These are phyloP conservation scores for Cryptosporidium viatorum DNA, from an alignment of 169 alveolate species.

Conservation along the genomic window DNA sequence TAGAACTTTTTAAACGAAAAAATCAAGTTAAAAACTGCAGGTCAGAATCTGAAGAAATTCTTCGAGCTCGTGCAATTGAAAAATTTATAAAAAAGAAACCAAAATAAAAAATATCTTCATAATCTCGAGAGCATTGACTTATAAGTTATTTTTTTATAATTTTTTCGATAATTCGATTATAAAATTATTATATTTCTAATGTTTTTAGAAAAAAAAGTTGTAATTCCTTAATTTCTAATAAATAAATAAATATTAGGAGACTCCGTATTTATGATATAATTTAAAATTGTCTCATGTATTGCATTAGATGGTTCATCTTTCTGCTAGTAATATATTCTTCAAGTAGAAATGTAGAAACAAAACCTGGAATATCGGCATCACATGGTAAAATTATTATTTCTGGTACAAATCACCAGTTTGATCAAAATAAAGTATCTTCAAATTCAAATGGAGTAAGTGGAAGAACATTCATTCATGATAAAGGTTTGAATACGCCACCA, in stretches of 20 bases:
- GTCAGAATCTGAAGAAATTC: constrained; percentile 54
- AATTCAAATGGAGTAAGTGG: constrained; percentile 5
- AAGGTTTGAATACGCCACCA: constrained; percentile 10
- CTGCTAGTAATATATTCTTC: not conserved
- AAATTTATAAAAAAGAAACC: constrained; percentile 37
- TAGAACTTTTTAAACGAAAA: constrained; percentile 31
- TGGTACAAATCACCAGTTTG: not conserved
- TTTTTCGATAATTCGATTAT: constrained; percentile 35
- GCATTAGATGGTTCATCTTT: constrained; percentile 43
- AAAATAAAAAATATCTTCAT: not conserved
- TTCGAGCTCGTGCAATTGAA: constrained; percentile 50
- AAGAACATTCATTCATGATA: constrained; percentile 64
- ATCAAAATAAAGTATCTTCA: constrained; percentile 3
- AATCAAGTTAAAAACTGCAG: constrained; percentile 10
- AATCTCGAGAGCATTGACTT: constrained; percentile 1
- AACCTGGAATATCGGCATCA: constrained; percentile 62
- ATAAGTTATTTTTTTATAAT: not conserved
- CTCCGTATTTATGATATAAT: constrained; percentile 9
- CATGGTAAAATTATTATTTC: constrained; percentile 47
- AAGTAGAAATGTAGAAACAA: constrained; percentile 21
- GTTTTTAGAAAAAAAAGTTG: not conserved
- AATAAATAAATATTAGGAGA: not conserved
- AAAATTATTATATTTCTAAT: constrained; percentile 21
- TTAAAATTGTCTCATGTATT: constrained; percentile 14
- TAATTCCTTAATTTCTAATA: not conserved